phyloP scores from a whole-genome alignment of 208 protist genomes.

The Porcisia hertigi region DNA sequence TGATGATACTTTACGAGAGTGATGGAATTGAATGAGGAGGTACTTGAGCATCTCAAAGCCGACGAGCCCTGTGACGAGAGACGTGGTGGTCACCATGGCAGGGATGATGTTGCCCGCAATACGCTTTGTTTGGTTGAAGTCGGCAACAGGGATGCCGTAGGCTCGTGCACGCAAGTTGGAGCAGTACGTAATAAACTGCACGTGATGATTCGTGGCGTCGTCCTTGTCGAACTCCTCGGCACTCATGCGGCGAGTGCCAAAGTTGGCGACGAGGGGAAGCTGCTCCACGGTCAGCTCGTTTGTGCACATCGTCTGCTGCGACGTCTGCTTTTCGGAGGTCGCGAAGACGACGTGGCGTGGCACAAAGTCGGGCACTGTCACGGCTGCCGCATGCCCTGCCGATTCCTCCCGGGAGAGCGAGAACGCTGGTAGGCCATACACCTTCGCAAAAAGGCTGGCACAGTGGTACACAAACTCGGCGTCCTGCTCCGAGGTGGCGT shows the following conservation, averaged over 20 bases:
- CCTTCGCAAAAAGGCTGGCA: constrained; percentile 62
- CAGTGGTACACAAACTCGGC: constrained; percentile 85
- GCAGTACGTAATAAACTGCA: constrained; percentile 93
- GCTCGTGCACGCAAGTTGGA: constrained; percentile 93
- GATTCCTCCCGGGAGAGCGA: constrained; percentile 46
- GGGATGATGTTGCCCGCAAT: constrained; percentile 99
- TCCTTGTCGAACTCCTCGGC: constrained; percentile 95
- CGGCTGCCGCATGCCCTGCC: constrained; percentile 37
- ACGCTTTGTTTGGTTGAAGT: constrained; percentile 79
- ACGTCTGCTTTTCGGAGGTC: constrained; percentile 77
- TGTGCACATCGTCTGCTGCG: constrained; percentile 27
- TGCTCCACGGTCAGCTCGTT: constrained; percentile 47
- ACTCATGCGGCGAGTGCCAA: constrained; percentile 49
- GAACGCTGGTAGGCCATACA: constrained; percentile 62
- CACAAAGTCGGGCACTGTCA: constrained; percentile 62
- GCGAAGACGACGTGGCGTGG: constrained; percentile 70
- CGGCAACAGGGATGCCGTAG: constrained; percentile 91
- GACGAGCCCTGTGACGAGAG: constrained; percentile 98
- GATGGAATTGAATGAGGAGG: constrained; percentile 58
- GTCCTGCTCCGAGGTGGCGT: constrained; percentile 44
- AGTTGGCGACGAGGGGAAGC: constrained; percentile 45
- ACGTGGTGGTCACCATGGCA: constrained; percentile 99
- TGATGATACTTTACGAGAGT: constrained; percentile 11
- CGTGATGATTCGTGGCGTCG: constrained; percentile 92
- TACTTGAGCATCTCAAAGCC: constrained; percentile 98